phyloP scores from a whole-genome alignment of 2,329 filamentous ascomycete genomes.

The Parastagonospora nodorum region DNA sequence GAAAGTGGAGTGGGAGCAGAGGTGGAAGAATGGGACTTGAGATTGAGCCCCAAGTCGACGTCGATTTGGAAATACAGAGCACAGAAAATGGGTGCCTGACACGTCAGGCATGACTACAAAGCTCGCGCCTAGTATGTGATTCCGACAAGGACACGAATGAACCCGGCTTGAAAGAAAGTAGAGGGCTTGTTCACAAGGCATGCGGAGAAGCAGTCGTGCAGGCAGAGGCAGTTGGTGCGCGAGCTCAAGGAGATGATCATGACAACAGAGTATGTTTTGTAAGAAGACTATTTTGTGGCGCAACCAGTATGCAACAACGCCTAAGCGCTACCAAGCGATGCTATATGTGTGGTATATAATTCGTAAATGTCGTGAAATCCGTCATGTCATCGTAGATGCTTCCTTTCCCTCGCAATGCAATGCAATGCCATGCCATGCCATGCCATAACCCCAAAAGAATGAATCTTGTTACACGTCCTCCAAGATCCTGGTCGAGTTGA shows the following conservation, averaged over 20 bases:
- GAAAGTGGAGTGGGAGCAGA: slow-evolving; percentile 47
- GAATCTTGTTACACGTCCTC: slow-evolving; percentile 21
- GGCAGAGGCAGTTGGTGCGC: background rate
- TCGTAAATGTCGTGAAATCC: background rate
- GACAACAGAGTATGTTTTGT: background rate
- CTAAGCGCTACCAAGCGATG: background rate
- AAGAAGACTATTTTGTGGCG: background rate
- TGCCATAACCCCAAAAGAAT: slow-evolving; percentile 7
- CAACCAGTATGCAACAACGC: slow-evolving; percentile 6
- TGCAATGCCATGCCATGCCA: slow-evolving; percentile 1
- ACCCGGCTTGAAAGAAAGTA: no score
- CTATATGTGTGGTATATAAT: background rate
- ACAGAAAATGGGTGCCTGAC: background rate
- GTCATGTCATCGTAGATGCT: background rate
- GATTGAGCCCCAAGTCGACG: background rate
- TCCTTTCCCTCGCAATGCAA: background rate
- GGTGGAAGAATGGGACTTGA: slow-evolving; percentile 49
- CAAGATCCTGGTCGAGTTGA: slow-evolving; percentile 11
- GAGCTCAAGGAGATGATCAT: background rate
- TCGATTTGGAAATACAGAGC: background rate
- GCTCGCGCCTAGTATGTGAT: no score
- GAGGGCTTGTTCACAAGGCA: no score
- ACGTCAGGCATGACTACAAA: background rate
- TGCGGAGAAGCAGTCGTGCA: no score
- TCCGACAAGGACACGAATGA: no score